Evolutionary conservation across 345 rosid genomes (phyloP).

Genomic region (Bretschneidera sinensis): DNA sequence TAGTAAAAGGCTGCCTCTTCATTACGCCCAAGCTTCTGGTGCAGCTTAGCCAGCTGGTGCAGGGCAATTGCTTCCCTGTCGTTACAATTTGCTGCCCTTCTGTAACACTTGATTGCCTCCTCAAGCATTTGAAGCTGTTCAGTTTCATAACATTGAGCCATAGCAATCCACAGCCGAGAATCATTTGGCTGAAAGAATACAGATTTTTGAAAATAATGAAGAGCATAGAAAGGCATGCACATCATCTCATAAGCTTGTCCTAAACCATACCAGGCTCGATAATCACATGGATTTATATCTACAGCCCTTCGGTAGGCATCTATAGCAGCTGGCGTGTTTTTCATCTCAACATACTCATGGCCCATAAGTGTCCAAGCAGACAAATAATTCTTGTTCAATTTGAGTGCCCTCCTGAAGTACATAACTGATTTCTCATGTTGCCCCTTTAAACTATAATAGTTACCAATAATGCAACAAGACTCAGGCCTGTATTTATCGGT

Average conservation of each 20-base stretch:
- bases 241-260: conserved; percentile 98
- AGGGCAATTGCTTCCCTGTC: conserved; percentile 94
- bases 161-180: conserved; percentile 95
- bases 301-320: conserved; percentile 97
- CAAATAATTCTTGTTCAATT: conserved; percentile 76
- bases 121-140: conserved; percentile 88
- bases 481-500: conserved; percentile 95
- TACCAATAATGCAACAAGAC: conserved; percentile 94
- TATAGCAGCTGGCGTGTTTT: conserved; percentile 90
- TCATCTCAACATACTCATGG: conserved; percentile 95
- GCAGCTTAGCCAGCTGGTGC: conserved; percentile 75
- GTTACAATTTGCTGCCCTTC: conserved; percentile 71
- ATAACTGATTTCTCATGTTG: conserved; percentile 88
- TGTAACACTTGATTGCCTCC: conserved; percentile 92
- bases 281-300: conserved; percentile 82
- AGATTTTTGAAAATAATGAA: conserved; percentile 87
- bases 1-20: conserved; percentile 93
- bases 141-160: conserved; percentile 90
- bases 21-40: conserved; percentile 51
- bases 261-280: conserved; percentile 95
- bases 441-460: conserved; percentile 95
- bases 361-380: conserved; percentile 99
- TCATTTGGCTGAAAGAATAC: conserved; percentile 86
- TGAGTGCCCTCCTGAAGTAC: conserved; percentile 96
- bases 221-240: conserved; percentile 91